These are phyloP conservation scores for Hemerocallis citrina DNA, from an alignment of 106 monocot genomes.

Conservation along the genomic window DNA sequence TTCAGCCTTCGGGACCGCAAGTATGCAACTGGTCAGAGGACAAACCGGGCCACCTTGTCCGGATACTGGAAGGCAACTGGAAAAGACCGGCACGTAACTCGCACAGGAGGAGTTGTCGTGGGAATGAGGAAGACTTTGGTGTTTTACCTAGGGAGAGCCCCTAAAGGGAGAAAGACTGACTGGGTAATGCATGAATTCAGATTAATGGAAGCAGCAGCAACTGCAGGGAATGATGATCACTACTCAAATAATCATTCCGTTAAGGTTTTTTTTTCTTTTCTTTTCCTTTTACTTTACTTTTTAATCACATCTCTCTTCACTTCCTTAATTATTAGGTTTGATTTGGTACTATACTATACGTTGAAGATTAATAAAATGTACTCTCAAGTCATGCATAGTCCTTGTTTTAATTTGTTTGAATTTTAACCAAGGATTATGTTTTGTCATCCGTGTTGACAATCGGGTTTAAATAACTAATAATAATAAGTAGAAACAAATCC, in stretches of 20 bases:
- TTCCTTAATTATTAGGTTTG: not conserved
- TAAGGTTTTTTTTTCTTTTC: not conserved
- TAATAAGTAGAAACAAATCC: too few relatives aligned
- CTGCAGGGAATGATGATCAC: not conserved
- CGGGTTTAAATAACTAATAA: too few relatives aligned
- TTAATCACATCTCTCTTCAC: not conserved
- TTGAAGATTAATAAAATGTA: too few relatives aligned
- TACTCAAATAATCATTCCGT: not conserved
- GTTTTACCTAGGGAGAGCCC: conserved; percentile 58
- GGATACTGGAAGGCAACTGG: conserved; percentile 73
- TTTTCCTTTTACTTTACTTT: not conserved
- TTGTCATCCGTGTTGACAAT: too few relatives aligned
- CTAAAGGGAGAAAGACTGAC: conserved; percentile 47
- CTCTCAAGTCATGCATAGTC: too few relatives aligned
- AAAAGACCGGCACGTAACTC: conserved; percentile 28
- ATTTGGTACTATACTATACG: not conserved
- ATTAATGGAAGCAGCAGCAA: conserved; percentile 13
- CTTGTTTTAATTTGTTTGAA: too few relatives aligned
- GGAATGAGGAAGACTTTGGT: conserved; percentile 64
- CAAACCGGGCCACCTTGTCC: conserved; percentile 42
- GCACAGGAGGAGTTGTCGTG: conserved; percentile 29
- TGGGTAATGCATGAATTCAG: conserved; percentile 73
- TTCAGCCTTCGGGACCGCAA: conserved; percentile 46
- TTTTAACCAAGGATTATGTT: too few relatives aligned
- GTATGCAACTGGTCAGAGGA: conserved; percentile 49